These are phyloP conservation scores for Hyphodiscus hymeniophilus DNA, from an alignment of 495 filamentous ascomycete genomes.

Conservation along the genomic window DNA sequence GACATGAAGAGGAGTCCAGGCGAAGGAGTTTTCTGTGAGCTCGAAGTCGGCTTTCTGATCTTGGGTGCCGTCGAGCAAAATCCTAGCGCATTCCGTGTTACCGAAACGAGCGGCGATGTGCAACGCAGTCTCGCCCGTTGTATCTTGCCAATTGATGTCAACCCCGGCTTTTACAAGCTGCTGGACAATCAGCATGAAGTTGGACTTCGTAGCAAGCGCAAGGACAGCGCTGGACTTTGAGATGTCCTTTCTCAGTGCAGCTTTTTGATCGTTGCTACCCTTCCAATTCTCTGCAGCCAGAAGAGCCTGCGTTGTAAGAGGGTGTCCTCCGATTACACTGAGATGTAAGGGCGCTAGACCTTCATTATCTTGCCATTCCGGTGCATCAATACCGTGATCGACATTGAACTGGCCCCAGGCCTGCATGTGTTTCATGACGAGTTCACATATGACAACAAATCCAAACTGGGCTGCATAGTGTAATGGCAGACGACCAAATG, in stretches of 20 bases:
- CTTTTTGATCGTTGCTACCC: slow-evolving; percentile 48
- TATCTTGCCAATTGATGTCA: slow-evolving; percentile 89
- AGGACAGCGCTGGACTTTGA: slow-evolving; percentile 86
- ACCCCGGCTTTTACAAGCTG: slow-evolving; percentile 85
- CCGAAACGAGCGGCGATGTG: slow-evolving; percentile 89
- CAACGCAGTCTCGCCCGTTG: slow-evolving; percentile 85
- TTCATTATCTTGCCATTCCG: slow-evolving; percentile 84
- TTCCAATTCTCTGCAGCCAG: slow-evolving; percentile 72
- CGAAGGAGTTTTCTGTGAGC: slow-evolving; percentile 72
- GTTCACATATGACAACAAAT: slow-evolving; percentile 75
- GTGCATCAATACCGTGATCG: slow-evolving; percentile 73
- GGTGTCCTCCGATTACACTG: slow-evolving; percentile 85
- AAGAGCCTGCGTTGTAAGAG: slow-evolving; percentile 71
- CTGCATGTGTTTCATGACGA: slow-evolving; percentile 83
- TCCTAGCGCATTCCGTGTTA: slow-evolving; percentile 67
- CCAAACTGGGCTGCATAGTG: slow-evolving; percentile 97
- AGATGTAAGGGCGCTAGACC: slow-evolving; percentile 88
- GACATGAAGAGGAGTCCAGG: slow-evolving; percentile 89
- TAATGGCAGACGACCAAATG: slow-evolving; percentile 76
- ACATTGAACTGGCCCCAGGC: slow-evolving; percentile 83
- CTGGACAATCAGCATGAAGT: slow-evolving; percentile 73
- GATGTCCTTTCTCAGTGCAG: slow-evolving; percentile 55
- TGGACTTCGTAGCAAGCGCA: slow-evolving; percentile 75
- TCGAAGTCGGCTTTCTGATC: slow-evolving; percentile 69
- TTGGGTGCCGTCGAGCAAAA: slow-evolving; percentile 59